Base-by-base conservation (phyloP, 2,329 filamentous ascomycete genomes). In the Dothideomycetidae sp. region DNA sequence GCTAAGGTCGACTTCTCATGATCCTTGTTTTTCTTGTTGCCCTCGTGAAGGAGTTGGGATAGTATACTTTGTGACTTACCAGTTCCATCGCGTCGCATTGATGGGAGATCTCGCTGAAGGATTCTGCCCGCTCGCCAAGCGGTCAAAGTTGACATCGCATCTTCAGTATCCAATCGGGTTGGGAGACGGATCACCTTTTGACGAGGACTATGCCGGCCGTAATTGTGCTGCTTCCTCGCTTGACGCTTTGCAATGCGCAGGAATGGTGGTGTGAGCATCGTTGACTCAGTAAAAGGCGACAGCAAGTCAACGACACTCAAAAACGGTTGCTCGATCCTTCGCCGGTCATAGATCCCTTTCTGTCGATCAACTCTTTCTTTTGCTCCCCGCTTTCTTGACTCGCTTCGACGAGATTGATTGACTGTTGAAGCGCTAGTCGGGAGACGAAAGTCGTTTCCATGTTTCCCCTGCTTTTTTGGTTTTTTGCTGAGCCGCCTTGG, bases 161-260 rank as follows among this genome's bases (percentile, higher is more conserved):
- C 71, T 33, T 61, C 55, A 1, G 70, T 75, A 42, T 77, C 73
- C 5, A 56, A 46, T 19, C 53, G 55, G 15, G 65, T 72, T 11
- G 63, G 64, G 16, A 76, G 52, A 36, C 62, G 59, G 34, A 75
- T 58, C 26, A 66, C 56, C 46, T 75, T 74, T 34, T 56, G 54
- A 14, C 56, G 59, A 11, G 67, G 70, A 30, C 64, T 68, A 45
- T 67, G 63, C 38, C 70, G 62, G 23, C 65, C 70, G 47, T 56
- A 49, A 46, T 71, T 62, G 15, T 55, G 50, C 32, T 61, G 58
- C 29, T 56, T 60, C 5, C 66, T 64, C 33, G 63, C 67, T 46
- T 63, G 59, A 42, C 73, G 64, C 17, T 62, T 61, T 21, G 73
- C 73, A 40, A 78, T 50, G 36, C 63, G 62, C 4, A 77, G 54